Evolutionary conservation across 257 asterid genomes (phyloP).

Genomic region (Solanum neorickii): DNA sequence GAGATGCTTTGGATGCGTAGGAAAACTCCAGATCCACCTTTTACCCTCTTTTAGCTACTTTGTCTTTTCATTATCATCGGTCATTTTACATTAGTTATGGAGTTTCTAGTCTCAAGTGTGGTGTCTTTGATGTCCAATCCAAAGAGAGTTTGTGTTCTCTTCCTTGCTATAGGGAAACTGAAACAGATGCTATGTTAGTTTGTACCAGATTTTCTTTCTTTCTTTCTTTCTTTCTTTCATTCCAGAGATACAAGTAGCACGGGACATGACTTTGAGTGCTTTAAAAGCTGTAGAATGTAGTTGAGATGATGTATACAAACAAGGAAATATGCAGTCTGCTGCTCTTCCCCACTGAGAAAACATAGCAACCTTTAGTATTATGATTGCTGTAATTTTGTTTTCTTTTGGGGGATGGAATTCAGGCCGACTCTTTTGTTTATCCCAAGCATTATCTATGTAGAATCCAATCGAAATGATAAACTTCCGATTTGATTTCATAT

Average conservation of each 20-base stretch:
- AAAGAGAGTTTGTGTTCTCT: background rate
- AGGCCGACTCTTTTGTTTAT: background rate
- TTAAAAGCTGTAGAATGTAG: background rate
- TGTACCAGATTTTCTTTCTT: background rate
- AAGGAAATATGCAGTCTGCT: background rate
- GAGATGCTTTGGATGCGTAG: background rate
- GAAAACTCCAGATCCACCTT: background rate
- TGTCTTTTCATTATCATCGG: background rate
- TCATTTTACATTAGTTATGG: background rate
- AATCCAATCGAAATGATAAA: background rate
- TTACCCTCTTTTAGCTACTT: background rate
- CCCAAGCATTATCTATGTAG: background rate
- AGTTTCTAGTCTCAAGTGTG: background rate
- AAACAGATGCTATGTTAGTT: background rate
- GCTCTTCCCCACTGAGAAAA: background rate
- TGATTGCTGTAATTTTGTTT: background rate
- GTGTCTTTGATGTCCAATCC: background rate
- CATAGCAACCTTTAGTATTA: background rate
- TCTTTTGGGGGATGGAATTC: background rate
- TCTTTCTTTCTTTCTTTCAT: background rate
- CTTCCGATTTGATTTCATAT: background rate
- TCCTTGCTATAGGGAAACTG: background rate
- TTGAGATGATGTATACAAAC: background rate
- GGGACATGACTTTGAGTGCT: background rate
- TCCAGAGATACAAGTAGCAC: background rate